phyloP scores from a whole-genome alignment of 1,284 basidiomycete species.

The Cutaneotrichosporon arboriforme region DNA sequence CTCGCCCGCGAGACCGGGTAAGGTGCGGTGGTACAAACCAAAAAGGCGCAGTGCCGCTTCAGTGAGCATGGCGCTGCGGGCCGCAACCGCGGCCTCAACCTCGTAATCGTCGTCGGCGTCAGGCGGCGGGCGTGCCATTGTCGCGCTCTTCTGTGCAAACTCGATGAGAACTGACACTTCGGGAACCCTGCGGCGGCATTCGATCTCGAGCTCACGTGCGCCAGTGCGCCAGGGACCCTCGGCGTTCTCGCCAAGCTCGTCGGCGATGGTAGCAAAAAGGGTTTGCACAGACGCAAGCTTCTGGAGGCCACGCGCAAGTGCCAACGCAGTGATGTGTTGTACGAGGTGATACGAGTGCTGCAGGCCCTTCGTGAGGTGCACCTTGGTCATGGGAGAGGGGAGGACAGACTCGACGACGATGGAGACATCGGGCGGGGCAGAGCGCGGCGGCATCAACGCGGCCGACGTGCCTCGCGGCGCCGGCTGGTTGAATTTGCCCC shows the following conservation, averaged over 20 bases:
- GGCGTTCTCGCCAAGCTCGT: conserved; percentile 52
- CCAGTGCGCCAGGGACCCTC: conserved; percentile 66
- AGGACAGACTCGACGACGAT: conserved; percentile 68
- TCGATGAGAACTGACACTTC: conserved; percentile 77
- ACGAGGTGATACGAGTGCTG: conserved; percentile 66
- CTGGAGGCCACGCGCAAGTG: conserved; percentile 63
- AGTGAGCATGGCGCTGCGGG: conserved; percentile 57
- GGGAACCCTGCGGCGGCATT: conserved; percentile 69
- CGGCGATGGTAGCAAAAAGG: conserved; percentile 54
- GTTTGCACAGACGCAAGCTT: conserved; percentile 61
- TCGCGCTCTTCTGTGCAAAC: conserved; percentile 58
- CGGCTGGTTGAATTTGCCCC: conserved; percentile 54
- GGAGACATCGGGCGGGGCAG: conserved; percentile 65
- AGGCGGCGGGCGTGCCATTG: conserved; percentile 30
- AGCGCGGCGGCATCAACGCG: conserved; percentile 53
- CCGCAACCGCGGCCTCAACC: conserved; percentile 34
- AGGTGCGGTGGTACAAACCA: conserved; percentile 72
- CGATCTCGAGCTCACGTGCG: conserved; percentile 62
- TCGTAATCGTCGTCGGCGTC: conserved; percentile 42
- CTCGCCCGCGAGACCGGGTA: conserved; percentile 70
- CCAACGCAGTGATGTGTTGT: conserved; percentile 72
- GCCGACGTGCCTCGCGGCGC: conserved; percentile 22
- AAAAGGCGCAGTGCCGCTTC: conserved; percentile 74
- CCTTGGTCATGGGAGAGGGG: conserved; percentile 64
- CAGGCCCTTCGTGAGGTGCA: conserved; percentile 71